These are phyloP conservation scores for Ascobolus immersus DNA, from an alignment of 495 filamentous ascomycete species.

Conservation along the genomic window DNA sequence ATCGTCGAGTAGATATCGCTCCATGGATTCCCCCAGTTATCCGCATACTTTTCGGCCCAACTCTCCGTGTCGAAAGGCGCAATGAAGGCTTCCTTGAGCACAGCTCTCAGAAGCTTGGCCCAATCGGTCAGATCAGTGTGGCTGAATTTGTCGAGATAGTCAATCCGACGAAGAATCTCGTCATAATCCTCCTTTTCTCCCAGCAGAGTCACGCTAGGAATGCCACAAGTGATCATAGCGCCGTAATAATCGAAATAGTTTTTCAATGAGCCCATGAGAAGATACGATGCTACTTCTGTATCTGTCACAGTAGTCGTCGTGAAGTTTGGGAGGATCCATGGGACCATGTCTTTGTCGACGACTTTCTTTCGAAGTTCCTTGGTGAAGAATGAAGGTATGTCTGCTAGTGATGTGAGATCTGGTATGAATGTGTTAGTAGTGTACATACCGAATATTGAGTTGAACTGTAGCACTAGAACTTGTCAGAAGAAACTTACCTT, in stretches of 20 bases:
- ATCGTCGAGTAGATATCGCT: no score
- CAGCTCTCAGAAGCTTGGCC: constrained; percentile 11
- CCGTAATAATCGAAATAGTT: constrained; percentile 25
- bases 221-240: constrained; percentile 18
- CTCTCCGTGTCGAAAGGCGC: constrained; percentile 14
- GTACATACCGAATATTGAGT: no score
- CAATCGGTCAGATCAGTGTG: constrained; percentile 4
- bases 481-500: no score
- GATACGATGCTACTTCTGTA: constrained; percentile 19
- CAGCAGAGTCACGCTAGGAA: constrained; percentile 26
- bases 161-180: constrained; percentile 14
- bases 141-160: constrained; percentile 19
- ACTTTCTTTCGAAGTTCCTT: constrained; percentile 12
- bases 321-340: constrained; percentile 24
- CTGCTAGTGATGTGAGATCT: no score
- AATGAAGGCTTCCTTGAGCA: constrained; percentile 14
- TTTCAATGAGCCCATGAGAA: constrained; percentile 25
- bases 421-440: no score
- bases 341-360: constrained; percentile 15
- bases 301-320: constrained; percentile 22
- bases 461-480: no score
- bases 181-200: constrained; percentile 22
- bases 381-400: no score
- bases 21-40: no score
- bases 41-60: no score